phyloP scores from a whole-genome alignment of 192 early-diverging fungal species.

The Coemansia pectinata region DNA sequence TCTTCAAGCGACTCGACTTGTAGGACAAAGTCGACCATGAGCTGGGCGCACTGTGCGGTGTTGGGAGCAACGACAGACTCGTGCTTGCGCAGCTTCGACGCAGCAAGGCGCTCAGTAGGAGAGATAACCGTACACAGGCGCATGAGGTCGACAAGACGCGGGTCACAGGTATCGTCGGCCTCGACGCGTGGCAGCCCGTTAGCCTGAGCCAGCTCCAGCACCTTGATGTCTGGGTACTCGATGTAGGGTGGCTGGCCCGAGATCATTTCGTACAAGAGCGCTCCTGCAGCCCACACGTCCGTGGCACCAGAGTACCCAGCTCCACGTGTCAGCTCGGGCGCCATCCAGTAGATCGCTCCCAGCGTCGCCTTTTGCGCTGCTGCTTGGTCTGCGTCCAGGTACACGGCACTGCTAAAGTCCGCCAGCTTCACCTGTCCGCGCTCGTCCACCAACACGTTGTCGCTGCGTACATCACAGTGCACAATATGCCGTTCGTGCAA shows the following conservation, averaged over 20 bases:
- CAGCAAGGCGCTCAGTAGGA: slow-evolving; percentile 28
- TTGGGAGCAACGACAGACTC: slow-evolving; percentile 31
- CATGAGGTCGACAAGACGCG: slow-evolving; percentile 38
- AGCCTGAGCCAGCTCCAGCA: slow-evolving; percentile 50
- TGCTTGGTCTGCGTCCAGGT: slow-evolving; percentile 37
- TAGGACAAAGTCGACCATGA: slow-evolving; percentile 51
- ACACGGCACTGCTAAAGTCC: slow-evolving; percentile 55
- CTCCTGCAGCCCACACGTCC: slow-evolving; percentile 56
- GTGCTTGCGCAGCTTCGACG: slow-evolving; percentile 50
- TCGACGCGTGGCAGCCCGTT: slow-evolving; percentile 45
- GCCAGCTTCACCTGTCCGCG: slow-evolving; percentile 70
- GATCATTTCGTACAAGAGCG: slow-evolving; percentile 54
- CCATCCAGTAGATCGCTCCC: slow-evolving; percentile 58
- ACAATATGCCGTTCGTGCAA: slow-evolving; percentile 52
- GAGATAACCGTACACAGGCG: slow-evolving; percentile 28
- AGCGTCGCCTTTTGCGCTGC: slow-evolving; percentile 45
- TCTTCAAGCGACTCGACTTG: slow-evolving; percentile 50
- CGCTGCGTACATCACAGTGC: slow-evolving; percentile 58
- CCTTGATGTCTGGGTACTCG: slow-evolving; percentile 56
- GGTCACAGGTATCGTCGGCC: slow-evolving; percentile 25
- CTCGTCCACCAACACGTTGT: slow-evolving; percentile 56
- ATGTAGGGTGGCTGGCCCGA: slow-evolving; percentile 58
- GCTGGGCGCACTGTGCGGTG: slow-evolving; percentile 35
- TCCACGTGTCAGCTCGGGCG: slow-evolving; percentile 54
- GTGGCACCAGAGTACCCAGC: slow-evolving; percentile 44